These are phyloP conservation scores for Zygosaccharomyces siamensis DNA, from an alignment of 805 yeast genomes.

Conservation along the genomic window DNA sequence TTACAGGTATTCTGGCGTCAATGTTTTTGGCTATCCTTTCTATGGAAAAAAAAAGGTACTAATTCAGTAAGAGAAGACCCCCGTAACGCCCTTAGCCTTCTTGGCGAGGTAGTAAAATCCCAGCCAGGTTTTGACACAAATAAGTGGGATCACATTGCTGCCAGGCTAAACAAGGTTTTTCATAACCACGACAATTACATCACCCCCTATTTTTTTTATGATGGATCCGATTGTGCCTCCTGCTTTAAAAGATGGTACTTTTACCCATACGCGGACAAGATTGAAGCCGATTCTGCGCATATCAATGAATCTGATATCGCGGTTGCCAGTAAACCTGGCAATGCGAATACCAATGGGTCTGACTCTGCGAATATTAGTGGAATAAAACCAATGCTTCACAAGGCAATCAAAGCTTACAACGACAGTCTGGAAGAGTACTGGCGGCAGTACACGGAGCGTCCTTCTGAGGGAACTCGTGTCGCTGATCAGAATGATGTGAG, in stretches of 20 bases:
- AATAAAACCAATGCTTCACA: constrained; percentile 1
- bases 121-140: constrained; percentile 7
- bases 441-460: neutral
- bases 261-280: constrained; percentile 1
- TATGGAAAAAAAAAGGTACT: neutral
- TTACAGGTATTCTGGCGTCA: neutral
- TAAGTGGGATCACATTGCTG: constrained; percentile 11
- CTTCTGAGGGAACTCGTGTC: neutral
- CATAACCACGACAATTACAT: constrained; percentile 2
- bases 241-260: constrained; percentile 4
- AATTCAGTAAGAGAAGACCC: neutral
- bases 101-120: constrained; percentile 5
- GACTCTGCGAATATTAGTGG: neutral
- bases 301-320: neutral
- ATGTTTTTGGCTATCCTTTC: neutral
- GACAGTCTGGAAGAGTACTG: constrained; percentile 7
- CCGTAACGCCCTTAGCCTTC: constrained; percentile 5
- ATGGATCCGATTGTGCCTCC: constrained; percentile 8
- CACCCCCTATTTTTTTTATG: constrained; percentile 13
- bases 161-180: constrained; percentile 7
- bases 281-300: neutral
- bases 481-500: neutral
- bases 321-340: neutral
- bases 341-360: neutral
- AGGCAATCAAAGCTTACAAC: constrained; percentile 7